These are phyloP conservation scores for Bertia moriformis DNA, from an alignment of 2,329 filamentous ascomycete genomes.

Conservation along the genomic window DNA sequence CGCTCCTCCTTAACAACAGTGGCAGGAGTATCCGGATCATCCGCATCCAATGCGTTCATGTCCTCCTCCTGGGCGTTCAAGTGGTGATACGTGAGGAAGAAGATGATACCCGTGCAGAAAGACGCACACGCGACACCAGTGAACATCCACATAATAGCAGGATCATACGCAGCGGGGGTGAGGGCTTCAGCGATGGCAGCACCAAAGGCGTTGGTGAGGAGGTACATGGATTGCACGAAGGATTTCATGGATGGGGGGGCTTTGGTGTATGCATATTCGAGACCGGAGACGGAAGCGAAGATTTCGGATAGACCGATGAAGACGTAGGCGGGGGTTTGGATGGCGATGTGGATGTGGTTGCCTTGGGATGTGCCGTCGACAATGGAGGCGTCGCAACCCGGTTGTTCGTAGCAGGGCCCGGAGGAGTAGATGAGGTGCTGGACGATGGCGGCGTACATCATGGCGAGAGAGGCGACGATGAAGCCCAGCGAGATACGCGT, in stretches of 20 bases:
- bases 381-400: slow-evolving; percentile 19
- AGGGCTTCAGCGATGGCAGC: slow-evolving; percentile 46
- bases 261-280: slow-evolving; percentile 64
- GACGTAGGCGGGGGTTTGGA: slow-evolving; percentile 37
- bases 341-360: slow-evolving; percentile 32
- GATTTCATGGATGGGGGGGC: slow-evolving; percentile 56
- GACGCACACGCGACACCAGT: slow-evolving; percentile 35
- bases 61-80: slow-evolving; percentile 1
- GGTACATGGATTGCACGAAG: slow-evolving; percentile 41
- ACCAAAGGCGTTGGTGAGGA: slow-evolving; percentile 43
- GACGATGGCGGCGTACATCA: slow-evolving; percentile 42
- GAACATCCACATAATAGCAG: slow-evolving; percentile 55
- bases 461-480: slow-evolving; percentile 32
- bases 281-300: slow-evolving; percentile 50
- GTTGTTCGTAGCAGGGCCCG: slow-evolving; percentile 31
- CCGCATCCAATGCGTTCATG: not conserved
- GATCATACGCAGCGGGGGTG: slow-evolving; percentile 44
- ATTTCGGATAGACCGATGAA: slow-evolving; percentile 45
- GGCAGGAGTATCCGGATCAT: slow-evolving; percentile 1
- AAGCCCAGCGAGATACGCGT: slow-evolving; percentile 54
- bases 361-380: slow-evolving; percentile 12
- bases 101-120: slow-evolving; percentile 30
- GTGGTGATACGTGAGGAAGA: slow-evolving; percentile 17
- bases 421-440: slow-evolving; percentile 44
- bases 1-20: too few species aligned